Evolutionary conservation across 2,329 filamentous ascomycete genomes (phyloP), one percentile per base, ranked within the genome.

Genomic region (Sclerotinia nivalis): DNA sequence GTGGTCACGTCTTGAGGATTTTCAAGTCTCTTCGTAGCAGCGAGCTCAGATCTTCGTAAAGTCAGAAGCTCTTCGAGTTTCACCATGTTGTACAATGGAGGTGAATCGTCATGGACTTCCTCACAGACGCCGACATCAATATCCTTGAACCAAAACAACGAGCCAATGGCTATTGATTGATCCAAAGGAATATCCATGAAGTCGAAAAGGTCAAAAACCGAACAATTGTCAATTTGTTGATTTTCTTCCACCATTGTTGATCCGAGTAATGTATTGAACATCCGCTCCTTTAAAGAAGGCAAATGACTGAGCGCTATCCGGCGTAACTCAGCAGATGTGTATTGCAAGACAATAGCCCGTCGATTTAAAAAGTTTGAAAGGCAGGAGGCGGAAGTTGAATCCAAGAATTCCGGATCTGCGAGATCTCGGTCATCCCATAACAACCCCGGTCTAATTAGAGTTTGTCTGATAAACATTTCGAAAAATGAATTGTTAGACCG

Each of bases 181-280:
- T 80, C 79, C 0, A 89, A 83, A 61, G 87, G 84, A 15, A 91
- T 80, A 71, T 92, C 89, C 71, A 96, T 86, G 76, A 98, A 98
- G 80, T 99, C 96, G 76, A 97, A 96, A 31, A 98, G 85, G 73
- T 97, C 93, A 76, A 98, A 97, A 9, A 98, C 86, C 4, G 91
- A 93, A 0, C 90, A 86, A 70, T 93, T 91, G 40, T 82, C 71
- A 50, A 91, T 83, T 7, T 88, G 83, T 68, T 92, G 87, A 61
- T 90, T 89, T 70, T 87, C 88, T 20, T 90, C 86, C 25, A 89
- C 83, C 15, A 87, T 84, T 10, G 93, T 88, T 55, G 91, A 89
- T 7, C 96, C 96, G 56, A 94, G 88, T n/a, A 98, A 83, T 0
- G 93, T 88, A 71, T 89, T 88, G 60, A 89, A 87, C 6, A 92